Base-by-base conservation (phyloP, 106 monocot species). In the Dendrobium officinale region DNA sequence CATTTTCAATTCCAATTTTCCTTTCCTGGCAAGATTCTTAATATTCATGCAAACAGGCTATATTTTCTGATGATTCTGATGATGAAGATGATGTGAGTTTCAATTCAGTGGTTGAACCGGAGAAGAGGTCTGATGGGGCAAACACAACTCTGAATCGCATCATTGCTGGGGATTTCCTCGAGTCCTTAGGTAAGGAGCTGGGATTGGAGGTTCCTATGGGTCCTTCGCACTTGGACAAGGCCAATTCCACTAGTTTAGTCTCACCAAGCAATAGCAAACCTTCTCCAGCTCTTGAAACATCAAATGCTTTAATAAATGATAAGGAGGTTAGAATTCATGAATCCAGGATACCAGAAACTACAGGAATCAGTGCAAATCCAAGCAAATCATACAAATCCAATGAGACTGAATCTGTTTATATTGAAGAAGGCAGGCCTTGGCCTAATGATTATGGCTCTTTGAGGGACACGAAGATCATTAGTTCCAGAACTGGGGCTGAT, bases 61-160 rank as follows among this genome's bases (percentile, higher is more conserved):
- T 96, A 77, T 96, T 96, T 85, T 96, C 96, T 78, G 96, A 96
- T 78, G 96, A 93, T 78, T 93, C 88, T 5, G 88, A 93, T 73
- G 92, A 92, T 70, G 87, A 90, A 58, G 88, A 5, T 13, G 87
- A 85, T 45, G 2, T 6, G 24, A 42, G 26, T 15, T 74, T 74
- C n/a, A 79, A 85, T 45, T 45, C 79, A 80, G 75, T 1, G 80
- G 10, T 24, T 40, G 82, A 85, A 68, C 83, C 79, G 11, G 81
- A 86, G 41, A 89, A 90, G 80, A 92, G 88, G 42, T 83, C 78
- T 82, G 95, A 94, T 84, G 97, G 86, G 18, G 92, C 87, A 42
- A 99, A 99, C 56, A 91, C 66, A 24, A 87, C 95, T 73, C 83
- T 95, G 56, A 99, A 99, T 73, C 90, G 92, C 77, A 77, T 99